phyloP scores from a whole-genome alignment of 306 rosid species.

The Myrica gale region DNA sequence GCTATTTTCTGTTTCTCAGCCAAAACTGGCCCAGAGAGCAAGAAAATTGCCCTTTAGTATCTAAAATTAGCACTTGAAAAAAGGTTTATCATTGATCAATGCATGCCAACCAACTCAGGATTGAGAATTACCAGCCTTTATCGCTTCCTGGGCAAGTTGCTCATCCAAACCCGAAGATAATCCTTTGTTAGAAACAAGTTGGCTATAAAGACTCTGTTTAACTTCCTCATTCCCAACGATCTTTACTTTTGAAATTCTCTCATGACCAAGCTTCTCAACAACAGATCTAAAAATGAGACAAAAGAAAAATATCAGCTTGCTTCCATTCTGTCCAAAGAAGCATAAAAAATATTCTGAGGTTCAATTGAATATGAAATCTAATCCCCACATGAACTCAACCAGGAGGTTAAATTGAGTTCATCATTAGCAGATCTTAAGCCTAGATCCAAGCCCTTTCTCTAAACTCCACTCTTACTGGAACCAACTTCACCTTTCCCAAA shows the following conservation, averaged over 20 bases:
- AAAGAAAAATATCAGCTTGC: conserved; percentile 30
- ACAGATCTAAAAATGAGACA: conserved; percentile 45
- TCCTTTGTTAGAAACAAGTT: conserved; percentile 45
- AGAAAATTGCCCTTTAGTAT: conserved; percentile 36
- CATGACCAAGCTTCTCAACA: conserved; percentile 71
- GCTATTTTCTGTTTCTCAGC: conserved; percentile 89
- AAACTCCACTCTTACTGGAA: background rate
- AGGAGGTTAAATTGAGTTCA: background rate
- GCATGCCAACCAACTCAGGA: conserved; percentile 27
- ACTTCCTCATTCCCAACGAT: conserved; percentile 71
- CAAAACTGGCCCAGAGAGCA: conserved; percentile 52
- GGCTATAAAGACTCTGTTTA: conserved; percentile 69
- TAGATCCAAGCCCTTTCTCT: background rate
- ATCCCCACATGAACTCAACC: background rate
- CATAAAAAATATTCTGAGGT: background rate
- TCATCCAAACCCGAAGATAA: conserved; percentile 66
- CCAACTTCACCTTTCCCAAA: too few species aligned
- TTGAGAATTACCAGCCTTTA: conserved; percentile 59
- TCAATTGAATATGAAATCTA: too few species aligned
- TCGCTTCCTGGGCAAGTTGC: conserved; percentile 73
- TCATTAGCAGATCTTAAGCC: background rate
- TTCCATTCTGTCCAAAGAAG: conserved; percentile 3
- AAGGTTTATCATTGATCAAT: conserved; percentile 21
- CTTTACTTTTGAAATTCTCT: conserved; percentile 60
- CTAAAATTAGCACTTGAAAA: conserved; percentile 25